Evolutionary conservation across 805 yeast genomes (phyloP).

Genomic region (Candida xiaguanensis): DNA sequence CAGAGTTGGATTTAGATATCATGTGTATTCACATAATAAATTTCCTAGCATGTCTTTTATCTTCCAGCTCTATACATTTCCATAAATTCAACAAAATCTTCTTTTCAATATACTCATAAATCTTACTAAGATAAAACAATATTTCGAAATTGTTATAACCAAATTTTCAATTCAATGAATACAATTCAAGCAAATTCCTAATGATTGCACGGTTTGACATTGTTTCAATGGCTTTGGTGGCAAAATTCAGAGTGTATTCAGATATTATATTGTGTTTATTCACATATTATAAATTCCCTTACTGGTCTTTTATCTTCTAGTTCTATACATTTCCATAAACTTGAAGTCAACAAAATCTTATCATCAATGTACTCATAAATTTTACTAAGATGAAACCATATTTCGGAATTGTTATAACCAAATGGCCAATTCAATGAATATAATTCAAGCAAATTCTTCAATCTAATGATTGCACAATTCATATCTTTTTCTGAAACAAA

Average conservation of each 20-base stretch:
- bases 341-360: slow-evolving; percentile 39
- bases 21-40: slow-evolving; percentile 12
- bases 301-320: slow-evolving; percentile 62
- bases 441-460: slow-evolving; percentile 44
- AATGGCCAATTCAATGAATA: slow-evolving; percentile 35
- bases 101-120: slow-evolving; percentile 60
- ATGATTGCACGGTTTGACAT: slow-evolving; percentile 63
- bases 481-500: slow-evolving; percentile 56
- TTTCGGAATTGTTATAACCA: slow-evolving; percentile 47
- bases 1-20: too few species aligned
- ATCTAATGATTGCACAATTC: slow-evolving; percentile 57
- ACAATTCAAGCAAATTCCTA: slow-evolving; percentile 42
- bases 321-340: slow-evolving; percentile 62
- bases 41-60: slow-evolving; percentile 51
- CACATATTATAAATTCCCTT: slow-evolving; percentile 22
- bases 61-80: slow-evolving; percentile 64
- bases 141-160: slow-evolving; percentile 50
- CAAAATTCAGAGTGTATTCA: too few species aligned
- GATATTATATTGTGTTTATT: too few species aligned
- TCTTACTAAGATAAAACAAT: slow-evolving; percentile 63
- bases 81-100: slow-evolving; percentile 50
- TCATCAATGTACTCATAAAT: slow-evolving; percentile 61
- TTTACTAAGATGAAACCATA: slow-evolving; percentile 65
- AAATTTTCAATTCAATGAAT: slow-evolving; percentile 34
- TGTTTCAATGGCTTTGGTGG: too few species aligned